These are phyloP conservation scores for Hydnomerulius pinastri DNA, from an alignment of 768 basidiomycete genomes.

Conservation along the genomic window DNA sequence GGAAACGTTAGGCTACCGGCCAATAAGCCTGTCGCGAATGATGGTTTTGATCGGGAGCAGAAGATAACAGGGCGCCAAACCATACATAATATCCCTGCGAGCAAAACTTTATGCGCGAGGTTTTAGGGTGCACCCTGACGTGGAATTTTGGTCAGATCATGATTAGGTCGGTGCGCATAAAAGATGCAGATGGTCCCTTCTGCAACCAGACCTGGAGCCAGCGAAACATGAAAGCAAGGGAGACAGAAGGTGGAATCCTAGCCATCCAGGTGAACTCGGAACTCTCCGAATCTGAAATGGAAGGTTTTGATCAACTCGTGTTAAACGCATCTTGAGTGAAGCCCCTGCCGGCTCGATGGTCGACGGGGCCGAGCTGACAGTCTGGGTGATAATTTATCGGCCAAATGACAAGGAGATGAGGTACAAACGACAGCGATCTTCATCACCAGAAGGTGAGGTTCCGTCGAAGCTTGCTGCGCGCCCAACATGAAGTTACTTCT, in stretches of 20 bases:
- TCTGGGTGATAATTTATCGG: not conserved
- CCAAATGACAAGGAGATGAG: conserved; percentile 14
- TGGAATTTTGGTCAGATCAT: conserved; percentile 15
- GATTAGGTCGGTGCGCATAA: conserved; percentile 9
- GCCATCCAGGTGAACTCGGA: conserved; percentile 13
- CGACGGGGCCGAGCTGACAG: conserved; percentile 25
- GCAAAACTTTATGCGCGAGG: conserved; percentile 18
- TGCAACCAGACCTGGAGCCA: conserved; percentile 2
- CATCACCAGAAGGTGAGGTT: conserved; percentile 7
- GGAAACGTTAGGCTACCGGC: conserved; percentile 21
- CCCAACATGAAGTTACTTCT: conserved; percentile 13
- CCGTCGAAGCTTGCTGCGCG: conserved; percentile 2
- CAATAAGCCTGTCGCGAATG: conserved; percentile 11
- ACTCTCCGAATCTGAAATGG: conserved; percentile 25
- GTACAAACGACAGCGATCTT: conserved; percentile 3
- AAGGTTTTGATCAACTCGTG: not conserved
- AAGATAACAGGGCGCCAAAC: conserved; percentile 18
- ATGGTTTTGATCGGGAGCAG: conserved; percentile 27
- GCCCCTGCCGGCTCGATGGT: not conserved
- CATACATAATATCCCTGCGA: conserved; percentile 35
- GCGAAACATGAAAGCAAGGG: not conserved
- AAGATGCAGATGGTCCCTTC: conserved; percentile 14
- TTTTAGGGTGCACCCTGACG: conserved; percentile 36
- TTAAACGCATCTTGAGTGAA: not conserved
- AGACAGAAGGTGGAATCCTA: conserved; percentile 5